Conservation (phyloP, 2,329 filamentous ascomycete species). For the Claviceps monticola region DNA sequence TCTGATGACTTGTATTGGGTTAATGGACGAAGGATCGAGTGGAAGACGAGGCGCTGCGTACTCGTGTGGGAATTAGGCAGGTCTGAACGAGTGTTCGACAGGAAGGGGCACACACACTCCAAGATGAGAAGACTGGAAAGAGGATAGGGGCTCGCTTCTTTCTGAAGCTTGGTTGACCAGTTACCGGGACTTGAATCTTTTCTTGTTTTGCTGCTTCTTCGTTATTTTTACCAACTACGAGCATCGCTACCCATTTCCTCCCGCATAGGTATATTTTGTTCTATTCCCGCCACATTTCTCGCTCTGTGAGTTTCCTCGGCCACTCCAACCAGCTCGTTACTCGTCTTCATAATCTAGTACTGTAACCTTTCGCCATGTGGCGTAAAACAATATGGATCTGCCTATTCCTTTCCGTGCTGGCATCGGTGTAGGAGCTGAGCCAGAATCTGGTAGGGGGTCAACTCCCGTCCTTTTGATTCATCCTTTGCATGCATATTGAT, state of each 20-base stretch:
- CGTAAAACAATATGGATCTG: background rate
- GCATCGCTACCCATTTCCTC: background rate
- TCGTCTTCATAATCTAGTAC: background rate
- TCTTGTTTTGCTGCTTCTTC: background rate
- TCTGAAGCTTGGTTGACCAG: background rate
- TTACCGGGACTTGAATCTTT: background rate
- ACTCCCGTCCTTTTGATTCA: background rate
- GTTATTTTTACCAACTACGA: background rate
- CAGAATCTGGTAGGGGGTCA: background rate
- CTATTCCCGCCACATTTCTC: background rate
- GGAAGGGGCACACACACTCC: background rate
- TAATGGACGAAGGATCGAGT: background rate
- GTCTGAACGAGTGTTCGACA: background rate
- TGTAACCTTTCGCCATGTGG: background rate
- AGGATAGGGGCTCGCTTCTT: background rate
- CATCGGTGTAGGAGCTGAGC: background rate
- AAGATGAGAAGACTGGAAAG: background rate
- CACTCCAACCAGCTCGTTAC: background rate
- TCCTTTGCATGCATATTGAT: background rate
- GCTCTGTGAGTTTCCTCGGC: too few species aligned
- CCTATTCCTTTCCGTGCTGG: background rate
- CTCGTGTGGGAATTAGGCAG: background rate
- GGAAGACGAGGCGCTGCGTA: background rate
- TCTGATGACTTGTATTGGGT: slow-evolving; percentile 14
- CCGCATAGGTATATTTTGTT: background rate